Evolutionary conservation across 2,329 filamentous ascomycete species (phyloP), one percentile per base, ranked within the genome.

Genomic region (Aureobasidium sp.): DNA sequence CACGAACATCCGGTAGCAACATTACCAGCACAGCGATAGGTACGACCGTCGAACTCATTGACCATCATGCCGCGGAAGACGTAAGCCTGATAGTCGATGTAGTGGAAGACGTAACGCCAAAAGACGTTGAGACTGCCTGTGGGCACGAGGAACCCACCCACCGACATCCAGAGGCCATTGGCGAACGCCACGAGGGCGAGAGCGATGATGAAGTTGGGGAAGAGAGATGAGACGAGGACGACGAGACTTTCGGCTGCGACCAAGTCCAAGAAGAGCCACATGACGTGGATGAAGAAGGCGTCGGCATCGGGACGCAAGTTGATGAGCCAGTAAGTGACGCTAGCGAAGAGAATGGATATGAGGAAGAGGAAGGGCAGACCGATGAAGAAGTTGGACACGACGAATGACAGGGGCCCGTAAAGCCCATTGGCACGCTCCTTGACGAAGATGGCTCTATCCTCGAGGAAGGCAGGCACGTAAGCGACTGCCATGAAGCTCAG

Each of bases 1-100:
- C 89, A 93, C 41, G 80, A 79, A 66, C 84, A 90, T 0, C 72
- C 75, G 10, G 27, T 42, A 3, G 44, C 26, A 15, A 46, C 44
- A 0, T 72, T 75, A 0, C 67, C 53, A 65, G 79, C 74, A 68
- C 88, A 91, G 2, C 72, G 68, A 70, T 89, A 93, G 1, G 75
- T 79, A 8, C 87, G 77, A 17, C 80, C 66, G 0, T 77, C 76
- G 71, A 95, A 93, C 74, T 95, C 89, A 69, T 93, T 94, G 58
- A 92, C 85, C 89, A 94, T 92, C 89, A 95, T 93, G 9, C 89
- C 90, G 70, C 92, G 84, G 71, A 94, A 95, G 2, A 94, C 90
- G 67, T 91, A 94, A 41, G 80, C 77, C 75, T 91, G 88, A 68
- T 94, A 94, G 71, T 94, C 88, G 69, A 91, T 91, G 72, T 91